Conservation (phyloP, 352 stramenopile genomes). For the Thalassiosira pacifica region DNA sequence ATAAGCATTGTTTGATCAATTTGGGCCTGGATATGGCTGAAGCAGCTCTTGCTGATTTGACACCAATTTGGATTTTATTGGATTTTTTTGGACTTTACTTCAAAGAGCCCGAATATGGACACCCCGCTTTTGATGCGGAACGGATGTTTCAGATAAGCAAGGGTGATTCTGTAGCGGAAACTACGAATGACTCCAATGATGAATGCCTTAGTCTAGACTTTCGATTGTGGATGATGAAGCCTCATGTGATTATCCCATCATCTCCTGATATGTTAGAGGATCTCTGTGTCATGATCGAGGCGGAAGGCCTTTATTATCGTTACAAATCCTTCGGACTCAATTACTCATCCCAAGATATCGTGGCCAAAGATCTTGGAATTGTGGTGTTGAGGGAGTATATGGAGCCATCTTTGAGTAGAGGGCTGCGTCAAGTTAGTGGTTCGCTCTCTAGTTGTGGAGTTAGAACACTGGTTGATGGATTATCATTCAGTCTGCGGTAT, state of each 20-base stretch:
- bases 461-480: conserved; percentile 78
- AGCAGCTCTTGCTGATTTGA: conserved; percentile 73
- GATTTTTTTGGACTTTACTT: conserved; percentile 87
- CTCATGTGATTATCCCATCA: conserved; percentile 64
- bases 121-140: conserved; percentile 78
- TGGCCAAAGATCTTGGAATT: conserved; percentile 75
- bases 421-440: conserved; percentile 65
- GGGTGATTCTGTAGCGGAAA: conserved; percentile 27
- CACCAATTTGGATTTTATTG: conserved; percentile 80
- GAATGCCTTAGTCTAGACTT: conserved; percentile 83
- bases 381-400: conserved; percentile 69
- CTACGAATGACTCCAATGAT: conserved; percentile 32
- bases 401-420: conserved; percentile 56
- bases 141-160: conserved; percentile 41
- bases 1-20: conserved; percentile 82
- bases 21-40: conserved; percentile 75
- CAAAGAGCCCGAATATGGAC: conserved; percentile 77
- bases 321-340: conserved; percentile 72
- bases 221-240: conserved; percentile 72
- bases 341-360: conserved; percentile 82
- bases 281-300: conserved; percentile 63
- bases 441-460: conserved; percentile 60
- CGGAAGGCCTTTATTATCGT: conserved; percentile 79
- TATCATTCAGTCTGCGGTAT: conserved; percentile 83
- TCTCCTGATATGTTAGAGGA: conserved; percentile 19